These are phyloP conservation scores for Ceratocystis variospora DNA, from an alignment of 2,329 filamentous ascomycete species.

Conservation along the genomic window DNA sequence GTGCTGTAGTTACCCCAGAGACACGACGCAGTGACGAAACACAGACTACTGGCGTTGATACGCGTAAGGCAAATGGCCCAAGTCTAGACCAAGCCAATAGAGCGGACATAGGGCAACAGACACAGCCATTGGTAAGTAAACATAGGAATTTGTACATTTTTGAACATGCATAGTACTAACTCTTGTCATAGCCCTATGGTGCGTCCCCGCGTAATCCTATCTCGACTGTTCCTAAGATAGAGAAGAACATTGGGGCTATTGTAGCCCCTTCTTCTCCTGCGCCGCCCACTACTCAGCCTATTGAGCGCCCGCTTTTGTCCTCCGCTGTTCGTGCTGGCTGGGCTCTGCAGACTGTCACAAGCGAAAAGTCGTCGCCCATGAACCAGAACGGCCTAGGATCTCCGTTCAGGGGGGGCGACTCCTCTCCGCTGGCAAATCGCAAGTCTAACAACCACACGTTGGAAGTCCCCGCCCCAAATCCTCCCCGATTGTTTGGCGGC, in stretches of 20 bases:
- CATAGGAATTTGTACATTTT: too few species aligned
- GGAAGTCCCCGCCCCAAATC: constrained; percentile 10
- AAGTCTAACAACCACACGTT: constrained; percentile 6
- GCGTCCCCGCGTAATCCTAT: not conserved
- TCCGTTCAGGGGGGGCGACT: constrained; percentile 30
- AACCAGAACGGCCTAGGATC: constrained; percentile 39
- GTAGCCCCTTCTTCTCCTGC: not conserved
- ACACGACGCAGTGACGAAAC: not conserved
- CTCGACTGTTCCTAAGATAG: not conserved
- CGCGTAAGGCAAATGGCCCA: not conserved
- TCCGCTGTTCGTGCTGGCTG: constrained; percentile 45
- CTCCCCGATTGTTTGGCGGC: not conserved
- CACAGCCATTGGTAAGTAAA: not conserved
- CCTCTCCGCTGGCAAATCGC: constrained; percentile 3
- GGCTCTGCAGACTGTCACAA: constrained; percentile 44
- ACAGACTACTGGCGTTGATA: not conserved
- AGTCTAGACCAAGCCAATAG: not conserved
- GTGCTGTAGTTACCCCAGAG: not conserved
- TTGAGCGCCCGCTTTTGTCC: constrained; percentile 30
- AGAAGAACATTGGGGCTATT: not conserved
- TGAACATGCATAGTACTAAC: not conserved
- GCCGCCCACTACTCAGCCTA: not conserved
- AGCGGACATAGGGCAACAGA: not conserved
- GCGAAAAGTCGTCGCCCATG: constrained; percentile 44
- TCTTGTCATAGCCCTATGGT: not conserved